Base-by-base conservation (phyloP, 78 protist species). In the Dictyostelium capitatum region DNA sequence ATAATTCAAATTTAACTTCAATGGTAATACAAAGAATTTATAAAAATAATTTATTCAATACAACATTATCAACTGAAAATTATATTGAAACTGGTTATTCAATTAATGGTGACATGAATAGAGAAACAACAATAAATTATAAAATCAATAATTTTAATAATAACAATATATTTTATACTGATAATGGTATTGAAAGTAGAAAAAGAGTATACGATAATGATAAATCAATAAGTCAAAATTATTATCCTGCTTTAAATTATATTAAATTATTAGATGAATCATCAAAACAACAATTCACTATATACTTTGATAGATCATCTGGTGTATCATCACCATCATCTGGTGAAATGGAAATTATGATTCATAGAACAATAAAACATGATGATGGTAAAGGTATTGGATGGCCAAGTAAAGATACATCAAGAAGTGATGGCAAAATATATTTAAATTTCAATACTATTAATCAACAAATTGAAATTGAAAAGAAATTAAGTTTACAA, bases 331-430 rank as follows among this genome's bases (percentile, higher is more conserved):
- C 67, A 20, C 41, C 65, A 32, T 14, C 73, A 0, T n/a, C 12
- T 23, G 77, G 92, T 56, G 80, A 72, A 11, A 30, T 93, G 14
- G 96, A 93, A 32, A 78, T 85, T 19, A 93, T 93, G 96, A 28
- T 93, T 48, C 96, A 93, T 67, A 28, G 96, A 32, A 93, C 54
- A 2, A 32, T 74, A 9, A 11, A 30, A 0, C 73, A 51, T 7
- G 96, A 93, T 57, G 96, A 93, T 78, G 17, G 70, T 8, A 77
- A 73, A 4, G 96, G 96, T 50, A 20, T 87, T 3, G 37, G 7
- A 1, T 48, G 43, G 48, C 84, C 93, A 14, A 41, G 28, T 11
- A 59, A 19, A 15, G 93, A 87, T 37, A 23, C 9, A n/a, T 25
- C 79, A 9, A 77, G 84, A 77, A 43, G 54, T 46, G 85, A 87